A percentile compares a stretch with the other conserved stretches of the same genome.
Conservation (phyloP, 2,329 filamentous ascomycete genomes). For the Hansfordia pulvinata region DNA sequence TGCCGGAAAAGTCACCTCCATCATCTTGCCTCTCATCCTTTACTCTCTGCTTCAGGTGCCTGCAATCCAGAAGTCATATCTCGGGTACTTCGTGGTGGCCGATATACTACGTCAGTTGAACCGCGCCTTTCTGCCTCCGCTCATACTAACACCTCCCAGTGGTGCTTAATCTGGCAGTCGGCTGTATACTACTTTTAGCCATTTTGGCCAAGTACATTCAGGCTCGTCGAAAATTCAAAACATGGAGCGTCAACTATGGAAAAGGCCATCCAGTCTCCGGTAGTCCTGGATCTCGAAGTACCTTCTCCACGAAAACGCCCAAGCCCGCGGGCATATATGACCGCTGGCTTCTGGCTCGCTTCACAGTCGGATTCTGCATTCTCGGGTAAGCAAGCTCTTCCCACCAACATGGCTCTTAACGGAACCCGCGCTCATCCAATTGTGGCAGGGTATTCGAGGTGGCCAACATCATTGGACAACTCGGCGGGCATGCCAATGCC, state of each 20-base stretch:
- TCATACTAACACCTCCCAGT: conserved; percentile 13
- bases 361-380: conserved; percentile 27
- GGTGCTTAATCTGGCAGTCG: conserved; percentile 21
- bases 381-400: conserved; percentile 17
- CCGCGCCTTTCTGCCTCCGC: not conserved
- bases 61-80: conserved; percentile 4
- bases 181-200: conserved; percentile 20
- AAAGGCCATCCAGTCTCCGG: conserved; percentile 7
- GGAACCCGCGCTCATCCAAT: not conserved
- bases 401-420: not conserved
- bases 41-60: conserved; percentile 7
- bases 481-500: conserved; percentile 15
- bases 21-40: conserved; percentile 5
- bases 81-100: conserved; percentile 6
- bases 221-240: conserved; percentile 16
- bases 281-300: conserved; percentile 4
- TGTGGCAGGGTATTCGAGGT: conserved; percentile 23
- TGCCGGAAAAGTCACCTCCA: conserved; percentile 5
- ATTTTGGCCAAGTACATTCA: conserved; percentile 26
- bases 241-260: conserved; percentile 18
- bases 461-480: conserved; percentile 8
- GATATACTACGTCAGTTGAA: conserved; percentile 6
- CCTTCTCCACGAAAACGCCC: conserved; percentile 5
- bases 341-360: conserved; percentile 27
- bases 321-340: conserved; percentile 24